These are phyloP conservation scores for Haematococcus lacustris DNA, from an alignment of 139 green algal genomes.

Conservation along the genomic window DNA sequence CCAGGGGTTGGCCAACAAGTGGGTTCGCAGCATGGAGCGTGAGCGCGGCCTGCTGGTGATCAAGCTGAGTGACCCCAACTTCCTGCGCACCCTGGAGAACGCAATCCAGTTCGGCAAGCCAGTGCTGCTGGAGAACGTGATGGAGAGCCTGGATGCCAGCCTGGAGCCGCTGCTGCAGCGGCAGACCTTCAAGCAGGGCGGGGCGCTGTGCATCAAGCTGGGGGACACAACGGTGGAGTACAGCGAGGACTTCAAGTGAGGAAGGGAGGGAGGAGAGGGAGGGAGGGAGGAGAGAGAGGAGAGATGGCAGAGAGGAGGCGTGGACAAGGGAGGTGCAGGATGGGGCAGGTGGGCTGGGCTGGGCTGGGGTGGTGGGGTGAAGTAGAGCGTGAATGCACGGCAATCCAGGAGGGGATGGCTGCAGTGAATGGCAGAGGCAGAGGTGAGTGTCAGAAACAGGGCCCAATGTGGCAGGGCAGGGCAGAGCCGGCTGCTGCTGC, in stretches of 20 bases:
- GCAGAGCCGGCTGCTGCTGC: too few species aligned
- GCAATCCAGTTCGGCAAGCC: slow-evolving; percentile 70
- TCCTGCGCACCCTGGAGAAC: slow-evolving; percentile 74
- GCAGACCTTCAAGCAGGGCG: slow-evolving; percentile 67
- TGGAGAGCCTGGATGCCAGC: slow-evolving; percentile 65
- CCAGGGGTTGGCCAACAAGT: slow-evolving; percentile 76
- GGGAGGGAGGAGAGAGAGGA: too few species aligned
- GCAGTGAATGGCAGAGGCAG: too few species aligned
- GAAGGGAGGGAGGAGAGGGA: too few species aligned
- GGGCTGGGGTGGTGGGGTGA: too few species aligned
- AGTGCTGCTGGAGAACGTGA: slow-evolving; percentile 79
- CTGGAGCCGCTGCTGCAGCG: slow-evolving; percentile 74
- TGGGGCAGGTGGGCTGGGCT: too few species aligned
- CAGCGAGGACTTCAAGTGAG: slow-evolving; percentile 54
- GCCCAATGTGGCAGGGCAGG: too few species aligned
- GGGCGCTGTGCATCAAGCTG: slow-evolving; percentile 15
- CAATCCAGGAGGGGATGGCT: too few species aligned
- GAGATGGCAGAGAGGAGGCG: too few species aligned
- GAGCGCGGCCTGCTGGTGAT: slow-evolving; percentile 53
- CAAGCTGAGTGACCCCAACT: slow-evolving; percentile 72
- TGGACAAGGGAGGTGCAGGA: too few species aligned
- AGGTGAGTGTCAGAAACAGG: too few species aligned
- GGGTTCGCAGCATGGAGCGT: slow-evolving; percentile 76
- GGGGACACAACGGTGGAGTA: slow-evolving; percentile 72
- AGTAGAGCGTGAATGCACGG: too few species aligned